Conservation (phyloP, 768 basidiomycete species). For the Tremella fuciformis region DNA sequence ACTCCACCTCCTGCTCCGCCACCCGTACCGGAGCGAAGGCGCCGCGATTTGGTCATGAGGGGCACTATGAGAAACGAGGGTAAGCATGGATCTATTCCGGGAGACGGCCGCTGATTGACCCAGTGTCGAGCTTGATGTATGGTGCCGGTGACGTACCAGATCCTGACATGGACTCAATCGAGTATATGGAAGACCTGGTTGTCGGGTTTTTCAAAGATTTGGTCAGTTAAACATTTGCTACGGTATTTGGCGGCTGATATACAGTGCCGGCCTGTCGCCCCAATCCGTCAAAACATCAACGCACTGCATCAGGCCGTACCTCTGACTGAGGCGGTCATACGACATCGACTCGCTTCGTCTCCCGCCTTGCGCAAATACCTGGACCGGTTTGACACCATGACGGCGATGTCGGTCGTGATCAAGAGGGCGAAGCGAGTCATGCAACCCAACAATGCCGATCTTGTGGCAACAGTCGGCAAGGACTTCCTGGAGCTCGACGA, state of each 20-base stretch:
- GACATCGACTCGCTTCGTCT: constrained; percentile 28
- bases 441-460: constrained; percentile 25
- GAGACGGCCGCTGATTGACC: constrained; percentile 5
- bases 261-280: constrained; percentile 38
- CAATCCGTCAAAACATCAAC: constrained; percentile 19
- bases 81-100: constrained; percentile 15
- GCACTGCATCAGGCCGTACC: constrained; percentile 20
- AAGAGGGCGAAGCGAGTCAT: constrained; percentile 15
- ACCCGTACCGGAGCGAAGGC: neutral
- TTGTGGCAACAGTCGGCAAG: constrained; percentile 31
- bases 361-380: constrained; percentile 32
- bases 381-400: constrained; percentile 39
- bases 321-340: constrained; percentile 24
- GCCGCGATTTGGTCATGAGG: constrained; percentile 34
- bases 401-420: constrained; percentile 24
- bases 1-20: neutral
- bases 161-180: constrained; percentile 35
- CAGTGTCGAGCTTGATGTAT: constrained; percentile 44
- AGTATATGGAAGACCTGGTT: constrained; percentile 44
- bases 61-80: constrained; percentile 40
- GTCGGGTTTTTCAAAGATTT: constrained; percentile 40
- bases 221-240: constrained; percentile 20
- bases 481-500: constrained; percentile 34
- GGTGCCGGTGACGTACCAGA: constrained; percentile 41
- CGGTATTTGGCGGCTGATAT: neutral